Evolutionary conservation across 2,329 filamentous ascomycete species (phyloP).

Genomic region (Fusarium drepaniforme): DNA sequence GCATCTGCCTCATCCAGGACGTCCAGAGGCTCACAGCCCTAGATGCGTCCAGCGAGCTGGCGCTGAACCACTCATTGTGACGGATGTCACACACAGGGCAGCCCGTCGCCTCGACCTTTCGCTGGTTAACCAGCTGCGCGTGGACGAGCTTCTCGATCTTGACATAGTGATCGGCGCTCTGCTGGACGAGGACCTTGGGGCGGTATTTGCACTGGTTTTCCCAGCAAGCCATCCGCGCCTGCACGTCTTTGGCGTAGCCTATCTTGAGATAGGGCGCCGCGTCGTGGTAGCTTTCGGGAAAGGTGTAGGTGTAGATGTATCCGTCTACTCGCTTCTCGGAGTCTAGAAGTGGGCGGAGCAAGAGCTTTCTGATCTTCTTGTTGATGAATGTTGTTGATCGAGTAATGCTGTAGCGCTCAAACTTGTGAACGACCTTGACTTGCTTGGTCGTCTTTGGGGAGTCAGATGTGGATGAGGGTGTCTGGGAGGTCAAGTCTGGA

Average conservation of each 20-base stretch:
- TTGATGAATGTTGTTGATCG: conserved; percentile 28
- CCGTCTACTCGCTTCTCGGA: conserved; percentile 21
- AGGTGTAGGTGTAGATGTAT: conserved; percentile 43
- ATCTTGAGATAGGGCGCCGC: conserved; percentile 45
- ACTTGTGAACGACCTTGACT: conserved; percentile 20
- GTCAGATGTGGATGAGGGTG: neutral
- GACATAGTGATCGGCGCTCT: conserved; percentile 33
- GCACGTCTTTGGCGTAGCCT: conserved; percentile 40
- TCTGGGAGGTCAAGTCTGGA: neutral
- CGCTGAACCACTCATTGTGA: conserved; percentile 48
- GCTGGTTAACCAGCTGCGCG: conserved; percentile 41
- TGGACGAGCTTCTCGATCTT: conserved; percentile 49
- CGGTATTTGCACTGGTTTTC: conserved; percentile 41
- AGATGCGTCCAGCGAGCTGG: conserved; percentile 26
- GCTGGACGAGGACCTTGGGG: conserved; percentile 27
- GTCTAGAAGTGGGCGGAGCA: conserved; percentile 9
- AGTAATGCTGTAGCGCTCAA: conserved; percentile 27
- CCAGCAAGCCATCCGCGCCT: conserved; percentile 42
- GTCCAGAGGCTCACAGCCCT: conserved; percentile 42
- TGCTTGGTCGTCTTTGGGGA: neutral
- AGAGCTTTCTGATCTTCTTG: conserved; percentile 21
- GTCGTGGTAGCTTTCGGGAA: conserved; percentile 31
- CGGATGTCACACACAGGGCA: conserved; percentile 39
- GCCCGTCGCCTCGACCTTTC: conserved; percentile 36
- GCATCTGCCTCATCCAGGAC: conserved; percentile 42